A percentile compares a stretch with the other conserved stretches of the same genome.
Conservation (phyloP, 257 asterid genomes). For the Galeopsis tetrahit region DNA sequence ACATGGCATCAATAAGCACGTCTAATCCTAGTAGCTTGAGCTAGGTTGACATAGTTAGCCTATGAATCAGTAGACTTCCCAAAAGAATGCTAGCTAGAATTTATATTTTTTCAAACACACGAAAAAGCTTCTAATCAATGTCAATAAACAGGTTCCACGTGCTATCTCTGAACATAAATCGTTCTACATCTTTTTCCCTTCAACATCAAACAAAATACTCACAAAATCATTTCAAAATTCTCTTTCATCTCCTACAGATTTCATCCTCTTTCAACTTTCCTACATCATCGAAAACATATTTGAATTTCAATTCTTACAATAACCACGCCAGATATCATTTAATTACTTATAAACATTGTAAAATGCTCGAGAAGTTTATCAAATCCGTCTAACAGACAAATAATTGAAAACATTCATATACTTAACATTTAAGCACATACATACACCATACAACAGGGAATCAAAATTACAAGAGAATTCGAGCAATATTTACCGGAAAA, state of each 20-base stretch:
- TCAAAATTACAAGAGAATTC: background rate
- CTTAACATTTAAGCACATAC: background rate
- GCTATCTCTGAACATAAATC: background rate
- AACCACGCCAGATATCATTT: background rate
- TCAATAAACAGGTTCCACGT: background rate
- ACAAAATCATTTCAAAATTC: too few relatives aligned
- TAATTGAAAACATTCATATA: background rate
- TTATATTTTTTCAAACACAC: background rate
- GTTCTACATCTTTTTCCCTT: background rate
- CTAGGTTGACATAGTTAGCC: background rate
- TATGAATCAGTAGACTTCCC: background rate
- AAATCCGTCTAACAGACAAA: background rate
- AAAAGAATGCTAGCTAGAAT: background rate
- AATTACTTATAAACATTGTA: background rate
- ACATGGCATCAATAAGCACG: too few relatives aligned
- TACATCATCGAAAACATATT: background rate
- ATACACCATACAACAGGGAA: background rate
- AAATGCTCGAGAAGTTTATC: background rate
- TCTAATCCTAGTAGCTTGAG: background rate
- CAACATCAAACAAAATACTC: background rate
- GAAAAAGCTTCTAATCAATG: background rate
- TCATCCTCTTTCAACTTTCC: background rate
- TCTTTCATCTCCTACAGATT: background rate
- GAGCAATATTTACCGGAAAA: background rate
- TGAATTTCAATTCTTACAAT: background rate